A percentile compares a stretch with the other conserved stretches of the same genome.
Conservation (phyloP, 1,284 basidiomycete species). For the Leccinum variabile region DNA sequence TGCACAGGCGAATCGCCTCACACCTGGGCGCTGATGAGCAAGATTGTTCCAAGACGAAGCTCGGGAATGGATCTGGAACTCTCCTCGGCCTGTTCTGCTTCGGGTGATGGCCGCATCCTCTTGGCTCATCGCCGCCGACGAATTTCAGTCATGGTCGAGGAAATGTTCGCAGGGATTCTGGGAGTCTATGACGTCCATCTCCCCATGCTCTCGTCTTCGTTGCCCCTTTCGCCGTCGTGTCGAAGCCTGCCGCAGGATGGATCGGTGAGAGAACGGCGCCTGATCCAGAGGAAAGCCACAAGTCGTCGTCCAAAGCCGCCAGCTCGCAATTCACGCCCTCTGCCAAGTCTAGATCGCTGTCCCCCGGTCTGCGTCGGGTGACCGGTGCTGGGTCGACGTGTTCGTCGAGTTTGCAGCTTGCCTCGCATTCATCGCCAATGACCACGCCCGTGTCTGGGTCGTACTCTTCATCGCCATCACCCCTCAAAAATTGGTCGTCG, state of each 20-base stretch:
- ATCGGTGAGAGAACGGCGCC: conserved; percentile 8
- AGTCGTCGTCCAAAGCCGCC: neutral
- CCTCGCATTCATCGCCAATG: conserved; percentile 12
- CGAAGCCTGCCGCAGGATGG: conserved; percentile 3
- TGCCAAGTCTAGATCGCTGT: conserved; percentile 20
- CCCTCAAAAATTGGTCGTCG: neutral
- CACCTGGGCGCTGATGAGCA: neutral
- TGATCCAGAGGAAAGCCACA: neutral
- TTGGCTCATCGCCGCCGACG: conserved; percentile 13
- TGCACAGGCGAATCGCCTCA: too few relatives aligned
- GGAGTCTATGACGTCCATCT: conserved; percentile 21
- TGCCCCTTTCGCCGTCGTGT: conserved; percentile 10
- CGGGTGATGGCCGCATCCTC: conserved; percentile 9
- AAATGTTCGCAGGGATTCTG: conserved; percentile 33
- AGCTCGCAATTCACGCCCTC: conserved; percentile 2
- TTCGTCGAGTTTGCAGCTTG: conserved; percentile 12
- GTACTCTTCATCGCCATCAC: conserved; percentile 17
- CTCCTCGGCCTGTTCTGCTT: neutral
- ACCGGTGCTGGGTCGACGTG: conserved; percentile 3
- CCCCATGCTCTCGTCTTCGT: conserved; percentile 27
- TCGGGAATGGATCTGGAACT: neutral
- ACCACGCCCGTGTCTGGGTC: conserved; percentile 13
- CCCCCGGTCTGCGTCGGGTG: conserved; percentile 16
- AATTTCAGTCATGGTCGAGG: conserved; percentile 16
- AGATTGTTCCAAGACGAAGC: conserved; percentile 6